Percentiles rank a stretch among this genome's conserved stretches.
Evolutionary conservation across 306 rosid species (phyloP).

Genomic region (Cicer judaicum): DNA sequence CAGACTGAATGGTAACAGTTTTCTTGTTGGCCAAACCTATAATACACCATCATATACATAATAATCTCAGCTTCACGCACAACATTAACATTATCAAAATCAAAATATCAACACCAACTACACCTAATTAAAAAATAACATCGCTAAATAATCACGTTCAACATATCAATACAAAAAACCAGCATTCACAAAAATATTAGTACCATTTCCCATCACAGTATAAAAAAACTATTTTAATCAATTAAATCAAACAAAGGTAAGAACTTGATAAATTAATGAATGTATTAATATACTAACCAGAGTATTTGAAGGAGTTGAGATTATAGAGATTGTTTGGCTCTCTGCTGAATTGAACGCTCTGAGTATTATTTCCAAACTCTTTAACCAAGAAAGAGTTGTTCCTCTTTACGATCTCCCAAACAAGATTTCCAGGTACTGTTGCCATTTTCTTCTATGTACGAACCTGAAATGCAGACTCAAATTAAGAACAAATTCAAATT

Average conservation of each 20-base stretch:
- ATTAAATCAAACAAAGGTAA: neutral
- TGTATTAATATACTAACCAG: constrained; percentile 54
- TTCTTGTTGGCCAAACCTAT: constrained; percentile 96
- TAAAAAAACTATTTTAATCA: neutral
- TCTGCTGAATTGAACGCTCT: constrained; percentile 83
- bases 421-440: constrained; percentile 75
- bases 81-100: neutral
- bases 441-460: constrained; percentile 56
- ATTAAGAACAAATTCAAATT: neutral
- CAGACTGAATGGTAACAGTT: constrained; percentile 77
- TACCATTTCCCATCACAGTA: neutral
- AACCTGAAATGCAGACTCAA: constrained; percentile 48
- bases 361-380: constrained; percentile 79
- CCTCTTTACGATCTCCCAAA: constrained; percentile 95
- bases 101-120: neutral
- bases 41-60: neutral
- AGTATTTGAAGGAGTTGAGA: constrained; percentile 75
- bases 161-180: neutral
- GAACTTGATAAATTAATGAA: neutral
- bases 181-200: neutral
- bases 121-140: neutral
- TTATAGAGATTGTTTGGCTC: constrained; percentile 85
- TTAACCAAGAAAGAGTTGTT: constrained; percentile 86
- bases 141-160: neutral
- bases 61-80: neutral